These are phyloP conservation scores for Populus ilicifolia DNA, from an alignment of 345 rosid species.

Conservation along the genomic window DNA sequence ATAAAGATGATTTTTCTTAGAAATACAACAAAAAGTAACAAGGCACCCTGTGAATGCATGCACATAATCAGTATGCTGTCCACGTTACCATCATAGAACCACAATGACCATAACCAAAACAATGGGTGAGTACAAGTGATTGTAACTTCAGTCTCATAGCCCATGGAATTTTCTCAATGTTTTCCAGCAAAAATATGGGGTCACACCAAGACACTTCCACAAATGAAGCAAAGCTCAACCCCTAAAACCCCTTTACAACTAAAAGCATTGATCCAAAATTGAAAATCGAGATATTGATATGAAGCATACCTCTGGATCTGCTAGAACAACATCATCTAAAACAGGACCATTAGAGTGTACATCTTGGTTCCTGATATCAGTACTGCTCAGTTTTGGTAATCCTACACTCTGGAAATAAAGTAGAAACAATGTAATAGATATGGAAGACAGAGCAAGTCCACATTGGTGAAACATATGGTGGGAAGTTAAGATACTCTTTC, in stretches of 20 bases:
- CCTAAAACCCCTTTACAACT: background rate
- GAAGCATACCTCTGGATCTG: slow-evolving; percentile 71
- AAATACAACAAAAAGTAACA: background rate
- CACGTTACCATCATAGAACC: background rate
- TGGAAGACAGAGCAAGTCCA: slow-evolving; percentile 4
- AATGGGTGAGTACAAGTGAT: too few species aligned
- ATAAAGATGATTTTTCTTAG: background rate
- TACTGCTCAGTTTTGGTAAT: slow-evolving; percentile 81
- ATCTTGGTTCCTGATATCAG: slow-evolving; percentile 82
- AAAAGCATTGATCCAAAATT: background rate
- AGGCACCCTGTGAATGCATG: background rate
- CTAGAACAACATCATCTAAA: slow-evolving; percentile 72
- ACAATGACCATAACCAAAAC: background rate
- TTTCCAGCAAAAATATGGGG: background rate
- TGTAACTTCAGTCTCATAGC: background rate
- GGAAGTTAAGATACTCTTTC: slow-evolving; percentile 2
- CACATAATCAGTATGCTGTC: background rate
- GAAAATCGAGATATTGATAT: background rate
- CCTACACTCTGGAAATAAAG: slow-evolving; percentile 63
- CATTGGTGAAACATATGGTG: slow-evolving; percentile 3
- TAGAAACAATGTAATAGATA: slow-evolving; percentile 7
- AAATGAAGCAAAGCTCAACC: background rate
- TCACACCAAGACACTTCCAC: background rate
- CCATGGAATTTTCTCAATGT: background rate
- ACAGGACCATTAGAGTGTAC: slow-evolving; percentile 86